Percentiles rank a stretch among this genome's conserved stretches.
phyloP scores from a whole-genome alignment of 1,284 basidiomycete species.

The Trametes polyzona region DNA sequence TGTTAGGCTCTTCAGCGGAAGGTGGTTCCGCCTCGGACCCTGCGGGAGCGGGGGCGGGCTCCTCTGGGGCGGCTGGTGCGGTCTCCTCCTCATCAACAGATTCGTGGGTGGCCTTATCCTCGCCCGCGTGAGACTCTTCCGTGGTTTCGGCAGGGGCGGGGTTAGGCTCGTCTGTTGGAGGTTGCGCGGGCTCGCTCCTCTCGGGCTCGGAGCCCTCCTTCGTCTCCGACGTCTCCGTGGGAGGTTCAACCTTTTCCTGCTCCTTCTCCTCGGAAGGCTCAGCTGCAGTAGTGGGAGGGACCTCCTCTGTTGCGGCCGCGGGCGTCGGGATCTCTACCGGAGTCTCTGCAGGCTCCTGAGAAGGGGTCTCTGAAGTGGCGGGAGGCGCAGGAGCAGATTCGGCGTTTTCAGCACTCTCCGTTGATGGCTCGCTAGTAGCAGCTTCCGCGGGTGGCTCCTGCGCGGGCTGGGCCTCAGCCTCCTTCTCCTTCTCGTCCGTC shows the following conservation, averaged over 20 bases:
- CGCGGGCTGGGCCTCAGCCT: too few relatives aligned
- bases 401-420: not conserved
- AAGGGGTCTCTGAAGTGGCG: not conserved
- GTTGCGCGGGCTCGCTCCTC: not conserved
- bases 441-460: too few relatives aligned
- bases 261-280: not conserved
- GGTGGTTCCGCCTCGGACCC: not conserved
- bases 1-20: not conserved
- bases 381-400: not conserved
- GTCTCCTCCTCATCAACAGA: conserved; percentile 1
- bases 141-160: too few relatives aligned
- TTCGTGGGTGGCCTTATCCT: not conserved
- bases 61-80: not conserved
- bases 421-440: not conserved
- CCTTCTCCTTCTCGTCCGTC: too few relatives aligned
- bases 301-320: not conserved
- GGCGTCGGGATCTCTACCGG: not conserved
- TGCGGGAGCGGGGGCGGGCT: too few relatives aligned
- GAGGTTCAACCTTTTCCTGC: too few relatives aligned
- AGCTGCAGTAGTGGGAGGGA: not conserved
- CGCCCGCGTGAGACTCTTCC: not conserved
- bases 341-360: not conserved
- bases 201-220: not conserved
- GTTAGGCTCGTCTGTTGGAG: too few relatives aligned
- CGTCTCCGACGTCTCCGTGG: not conserved